A percentile compares a stretch with the other conserved stretches of the same genome.
phyloP scores from a whole-genome alignment of 2,329 filamentous ascomycete species.

The Aspergillus sp. region DNA sequence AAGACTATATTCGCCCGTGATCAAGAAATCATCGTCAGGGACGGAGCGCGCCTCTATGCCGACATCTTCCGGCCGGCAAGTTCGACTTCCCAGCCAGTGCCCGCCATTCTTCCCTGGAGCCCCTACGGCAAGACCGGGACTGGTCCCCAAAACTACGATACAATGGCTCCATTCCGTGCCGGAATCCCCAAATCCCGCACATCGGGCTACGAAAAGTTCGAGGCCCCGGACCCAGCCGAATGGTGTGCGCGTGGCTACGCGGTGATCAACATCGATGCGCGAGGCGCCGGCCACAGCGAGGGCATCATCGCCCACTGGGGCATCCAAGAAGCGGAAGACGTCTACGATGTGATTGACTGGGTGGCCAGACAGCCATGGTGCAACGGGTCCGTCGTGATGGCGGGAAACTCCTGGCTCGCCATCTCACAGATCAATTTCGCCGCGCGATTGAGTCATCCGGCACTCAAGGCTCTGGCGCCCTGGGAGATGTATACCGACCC shows the following conservation, averaged over 20 bases:
- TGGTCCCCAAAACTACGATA: neutral
- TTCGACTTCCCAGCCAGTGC: neutral
- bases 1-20: too few species aligned
- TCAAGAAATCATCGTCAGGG: too few species aligned
- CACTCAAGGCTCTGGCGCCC: neutral
- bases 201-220: neutral
- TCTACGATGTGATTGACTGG: conserved; percentile 12
- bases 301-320: neutral
- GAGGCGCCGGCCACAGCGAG: neutral
- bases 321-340: neutral
- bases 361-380: conserved; percentile 12
- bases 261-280: neutral
- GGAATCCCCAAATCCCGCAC: neutral
- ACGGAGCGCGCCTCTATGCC: neutral
- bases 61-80: neutral
- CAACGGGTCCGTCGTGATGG: conserved; percentile 11
- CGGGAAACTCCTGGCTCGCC: conserved; percentile 14
- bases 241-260: neutral
- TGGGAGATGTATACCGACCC: neutral
- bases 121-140: neutral
- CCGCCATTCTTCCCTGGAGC: neutral
- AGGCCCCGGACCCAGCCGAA: neutral
- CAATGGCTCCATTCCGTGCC: neutral
- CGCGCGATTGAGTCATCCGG: neutral
- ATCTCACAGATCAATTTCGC: conserved; percentile 10